Evolutionary conservation across 2,329 filamentous ascomycete genomes (phyloP).

Genomic region (Beauveria sp.): DNA sequence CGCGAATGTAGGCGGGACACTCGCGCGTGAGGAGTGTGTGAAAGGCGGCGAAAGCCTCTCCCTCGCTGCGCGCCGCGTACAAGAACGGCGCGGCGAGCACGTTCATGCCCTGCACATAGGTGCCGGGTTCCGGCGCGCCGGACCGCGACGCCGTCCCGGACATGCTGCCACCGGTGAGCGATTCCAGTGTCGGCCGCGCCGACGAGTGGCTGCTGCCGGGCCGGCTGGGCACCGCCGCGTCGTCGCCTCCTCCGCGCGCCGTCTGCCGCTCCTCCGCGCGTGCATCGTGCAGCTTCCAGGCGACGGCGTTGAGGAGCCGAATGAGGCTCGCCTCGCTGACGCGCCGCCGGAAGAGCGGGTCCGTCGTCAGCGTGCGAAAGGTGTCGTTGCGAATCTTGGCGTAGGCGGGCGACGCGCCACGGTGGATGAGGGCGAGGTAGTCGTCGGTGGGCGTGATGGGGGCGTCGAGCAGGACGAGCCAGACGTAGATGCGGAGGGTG

Average conservation of each 20-base stretch:
- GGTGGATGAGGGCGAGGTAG: constrained; percentile 85
- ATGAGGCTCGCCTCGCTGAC: constrained; percentile 95
- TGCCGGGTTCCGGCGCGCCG: constrained; percentile 58
- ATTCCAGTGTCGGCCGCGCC: neutral
- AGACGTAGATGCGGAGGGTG: constrained; percentile 86
- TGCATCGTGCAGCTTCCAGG: constrained; percentile 85
- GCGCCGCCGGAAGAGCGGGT: constrained; percentile 90
- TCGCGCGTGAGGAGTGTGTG: constrained; percentile 80
- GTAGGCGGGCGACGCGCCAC: constrained; percentile 89
- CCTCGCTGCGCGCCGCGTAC: constrained; percentile 88
- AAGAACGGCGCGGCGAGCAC: constrained; percentile 92
- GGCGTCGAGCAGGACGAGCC: constrained; percentile 87
- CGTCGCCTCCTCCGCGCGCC: too few relatives aligned
- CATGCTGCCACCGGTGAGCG: neutral
- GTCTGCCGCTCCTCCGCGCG: constrained; percentile 38
- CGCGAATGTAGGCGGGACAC: constrained; percentile 87
- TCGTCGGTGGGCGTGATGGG: constrained; percentile 77
- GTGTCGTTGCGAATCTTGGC: constrained; percentile 98
- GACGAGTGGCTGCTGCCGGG: constrained; percentile 7
- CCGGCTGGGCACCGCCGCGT: neutral
- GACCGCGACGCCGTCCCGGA: neutral
- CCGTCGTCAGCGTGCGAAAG: constrained; percentile 90
- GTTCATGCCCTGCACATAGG: constrained; percentile 98
- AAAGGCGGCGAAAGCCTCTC: constrained; percentile 89
- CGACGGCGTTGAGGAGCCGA: constrained; percentile 86